These are phyloP conservation scores for Pelargonium nanum DNA, from an alignment of 345 rosid genomes.

Conservation along the genomic window DNA sequence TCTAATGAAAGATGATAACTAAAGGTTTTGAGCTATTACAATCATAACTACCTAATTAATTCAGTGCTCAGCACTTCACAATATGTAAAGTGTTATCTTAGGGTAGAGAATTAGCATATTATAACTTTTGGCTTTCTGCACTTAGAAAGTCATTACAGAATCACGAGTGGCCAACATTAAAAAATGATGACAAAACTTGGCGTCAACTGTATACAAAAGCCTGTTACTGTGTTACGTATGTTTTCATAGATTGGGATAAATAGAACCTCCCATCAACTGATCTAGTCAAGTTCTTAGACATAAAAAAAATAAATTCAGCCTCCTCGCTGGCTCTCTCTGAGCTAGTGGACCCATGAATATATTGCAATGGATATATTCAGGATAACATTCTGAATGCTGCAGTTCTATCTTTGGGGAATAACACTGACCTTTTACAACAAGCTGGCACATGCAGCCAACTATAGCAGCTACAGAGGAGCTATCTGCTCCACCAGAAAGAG, in stretches of 20 bases:
- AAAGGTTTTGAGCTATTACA: too few relatives aligned
- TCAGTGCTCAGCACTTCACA: too few relatives aligned
- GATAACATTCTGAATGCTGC: not conserved
- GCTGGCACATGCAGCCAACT: constrained; percentile 99
- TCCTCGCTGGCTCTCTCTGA: too few relatives aligned
- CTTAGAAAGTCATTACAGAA: not conserved
- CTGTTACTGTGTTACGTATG: not conserved
- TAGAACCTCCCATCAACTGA: not conserved
- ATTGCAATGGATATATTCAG: not conserved
- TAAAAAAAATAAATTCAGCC: too few relatives aligned
- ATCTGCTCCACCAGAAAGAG: constrained; percentile 95
- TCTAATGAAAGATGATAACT: too few relatives aligned
- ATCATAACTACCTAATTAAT: too few relatives aligned
- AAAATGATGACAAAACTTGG: not conserved
- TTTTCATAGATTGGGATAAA: not conserved
- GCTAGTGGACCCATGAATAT: not conserved
- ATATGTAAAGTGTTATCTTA: not conserved
- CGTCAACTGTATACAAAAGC: not conserved
- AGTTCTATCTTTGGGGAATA: not conserved
- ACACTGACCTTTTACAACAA: constrained; percentile 71
- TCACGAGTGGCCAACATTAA: not conserved
- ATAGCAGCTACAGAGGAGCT: constrained; percentile 98
- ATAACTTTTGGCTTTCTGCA: not conserved
- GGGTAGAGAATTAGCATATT: not conserved
- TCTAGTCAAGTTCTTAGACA: too few relatives aligned